Evolutionary conservation across 441 rosid genomes (phyloP).

Genomic region (Pelargonium fulgidum): DNA sequence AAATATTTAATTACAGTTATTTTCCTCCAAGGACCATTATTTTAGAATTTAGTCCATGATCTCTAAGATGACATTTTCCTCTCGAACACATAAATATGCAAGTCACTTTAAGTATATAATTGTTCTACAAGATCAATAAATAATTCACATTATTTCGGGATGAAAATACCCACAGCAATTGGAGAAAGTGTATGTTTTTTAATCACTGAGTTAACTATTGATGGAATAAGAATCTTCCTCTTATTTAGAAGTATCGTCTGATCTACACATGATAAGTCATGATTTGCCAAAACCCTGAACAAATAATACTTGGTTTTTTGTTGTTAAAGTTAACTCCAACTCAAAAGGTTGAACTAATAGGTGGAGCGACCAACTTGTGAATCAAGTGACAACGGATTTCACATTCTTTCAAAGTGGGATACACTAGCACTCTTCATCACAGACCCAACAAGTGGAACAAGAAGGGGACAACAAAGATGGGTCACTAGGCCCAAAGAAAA

Average conservation of each 20-base stretch:
- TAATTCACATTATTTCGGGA: neutral
- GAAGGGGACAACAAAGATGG: too few species aligned
- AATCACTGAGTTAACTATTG: neutral
- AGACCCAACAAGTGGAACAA: too few species aligned
- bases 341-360: neutral
- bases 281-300: neutral
- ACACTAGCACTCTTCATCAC: too few species aligned
- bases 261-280: neutral
- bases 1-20: neutral
- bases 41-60: neutral
- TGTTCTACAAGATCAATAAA: neutral
- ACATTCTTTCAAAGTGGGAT: too few species aligned
- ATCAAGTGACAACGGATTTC: too few species aligned
- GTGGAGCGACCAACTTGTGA: too few species aligned
- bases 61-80: neutral
- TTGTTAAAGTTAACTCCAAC: neutral
- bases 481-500: too few species aligned
- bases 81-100: neutral
- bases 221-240: neutral
- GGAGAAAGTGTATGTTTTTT: neutral
- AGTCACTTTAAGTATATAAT: neutral
- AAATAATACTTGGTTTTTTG: constrained; percentile 2
- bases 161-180: neutral
- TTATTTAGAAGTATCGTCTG: neutral
- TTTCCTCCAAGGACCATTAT: neutral